These are phyloP conservation scores for Helotiales sp. DNA, from an alignment of 2,329 filamentous ascomycete genomes.

Conservation along the genomic window DNA sequence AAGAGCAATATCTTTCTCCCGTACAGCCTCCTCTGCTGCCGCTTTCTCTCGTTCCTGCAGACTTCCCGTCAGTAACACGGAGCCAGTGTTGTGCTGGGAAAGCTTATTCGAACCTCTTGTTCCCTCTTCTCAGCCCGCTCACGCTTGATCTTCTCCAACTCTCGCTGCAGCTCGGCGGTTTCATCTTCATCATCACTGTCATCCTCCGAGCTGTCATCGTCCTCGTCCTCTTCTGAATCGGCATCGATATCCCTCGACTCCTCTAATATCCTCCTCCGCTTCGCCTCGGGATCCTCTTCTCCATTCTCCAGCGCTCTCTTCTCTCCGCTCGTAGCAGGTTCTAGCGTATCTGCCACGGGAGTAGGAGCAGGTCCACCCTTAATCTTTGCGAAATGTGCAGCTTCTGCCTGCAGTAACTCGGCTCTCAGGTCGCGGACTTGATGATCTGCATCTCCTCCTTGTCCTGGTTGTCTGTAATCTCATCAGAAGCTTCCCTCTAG, in stretches of 20 bases:
- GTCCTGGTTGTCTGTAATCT: conserved; percentile 68
- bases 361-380: conserved; percentile 57
- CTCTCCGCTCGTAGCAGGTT: conserved; percentile 53
- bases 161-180: conserved; percentile 84
- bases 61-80: conserved; percentile 12
- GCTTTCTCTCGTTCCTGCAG: conserved; percentile 72
- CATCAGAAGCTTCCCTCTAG: conserved; percentile 21
- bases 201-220: conserved; percentile 59
- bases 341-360: conserved; percentile 43
- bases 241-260: conserved; percentile 88
- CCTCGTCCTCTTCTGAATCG: conserved; percentile 64
- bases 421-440: conserved; percentile 78
- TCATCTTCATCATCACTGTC: conserved; percentile 78
- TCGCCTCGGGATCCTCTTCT: conserved; percentile 67
- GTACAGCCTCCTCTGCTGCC: conserved; percentile 78
- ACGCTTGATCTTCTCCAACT: conserved; percentile 90
- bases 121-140: conserved; percentile 79
- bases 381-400: conserved; percentile 83
- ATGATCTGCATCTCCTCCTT: conserved; percentile 78
- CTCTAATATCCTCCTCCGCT: conserved; percentile 82
- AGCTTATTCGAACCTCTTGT: conserved; percentile 53
- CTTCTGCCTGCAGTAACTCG: conserved; percentile 87
- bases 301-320: conserved; percentile 67
- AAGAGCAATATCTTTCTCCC: conserved; percentile 84
- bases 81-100: neutral